Evolutionary conservation across 2,329 filamentous ascomycete genomes (phyloP), one percentile per base, ranked within the genome.

Genomic region (Trichoderma sp.): DNA sequence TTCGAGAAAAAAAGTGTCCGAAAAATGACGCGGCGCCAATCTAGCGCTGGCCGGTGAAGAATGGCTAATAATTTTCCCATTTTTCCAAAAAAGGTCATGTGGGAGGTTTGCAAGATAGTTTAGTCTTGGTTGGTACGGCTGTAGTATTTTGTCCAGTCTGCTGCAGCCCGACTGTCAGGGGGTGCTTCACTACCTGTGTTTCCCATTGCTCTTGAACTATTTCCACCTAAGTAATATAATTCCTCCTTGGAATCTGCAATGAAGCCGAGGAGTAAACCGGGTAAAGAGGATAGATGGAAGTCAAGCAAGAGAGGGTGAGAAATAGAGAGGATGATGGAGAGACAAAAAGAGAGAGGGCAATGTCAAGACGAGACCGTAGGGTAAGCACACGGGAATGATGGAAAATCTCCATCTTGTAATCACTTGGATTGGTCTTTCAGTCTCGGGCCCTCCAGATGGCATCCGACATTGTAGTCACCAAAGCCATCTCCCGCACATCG

Each of bases 391-490:
- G 22, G 32, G 25, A 37, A 19, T 9, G 29, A 37, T 45, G 13
- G 32, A 45, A 34, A 22, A 15, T 8, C n/a, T 10, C 8, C 12
- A 34, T 54, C 60, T 32, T 17, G 27, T 22, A 32, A 15, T n/a
- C 37, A 19, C 19, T 35, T 17, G n/a, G 8, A 27, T n/a, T 34
- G 2, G 19, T 19, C 17, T n/a, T 35, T 34, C 19, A 53, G 15
- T 19, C 37, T 64, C 42, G 80, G 48, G 81, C 80, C 72, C 92
- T 84, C 87, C 92, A 97, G 65, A 97, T 93, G n/a, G 93, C 94
- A 84, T 98, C 94, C 9, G 92, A 88, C 89, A 98, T 94, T 76
- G 86, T 90, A 1, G 88, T 89, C 35, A 97, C 93, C 79, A 93
- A 86, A 48, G 80, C 84, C 94, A 98, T 98, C 82, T 95, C 92